A percentile compares a stretch with the other conserved stretches of the same genome.
Conservation (phyloP, 2,329 filamentous ascomycete genomes). For the Seiridium unicorne region DNA sequence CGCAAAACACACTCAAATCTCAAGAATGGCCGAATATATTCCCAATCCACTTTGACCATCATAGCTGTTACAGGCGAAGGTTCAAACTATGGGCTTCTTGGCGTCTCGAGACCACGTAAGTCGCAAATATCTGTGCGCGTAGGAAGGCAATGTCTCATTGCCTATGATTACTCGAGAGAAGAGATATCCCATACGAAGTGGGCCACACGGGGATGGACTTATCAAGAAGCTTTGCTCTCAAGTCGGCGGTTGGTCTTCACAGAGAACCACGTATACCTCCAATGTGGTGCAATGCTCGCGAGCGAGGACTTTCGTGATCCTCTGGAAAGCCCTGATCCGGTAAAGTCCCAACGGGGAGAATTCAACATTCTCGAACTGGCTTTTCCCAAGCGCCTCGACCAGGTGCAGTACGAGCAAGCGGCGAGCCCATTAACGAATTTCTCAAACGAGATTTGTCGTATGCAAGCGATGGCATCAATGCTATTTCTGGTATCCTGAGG, state of each 20-base stretch:
- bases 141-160: slow-evolving; percentile 10
- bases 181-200: slow-evolving; percentile 24
- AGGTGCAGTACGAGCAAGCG: neutral
- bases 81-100: slow-evolving; percentile 32
- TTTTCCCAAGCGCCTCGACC: neutral
- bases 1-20: slow-evolving; percentile 25
- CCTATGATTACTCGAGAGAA: slow-evolving; percentile 21
- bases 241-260: slow-evolving; percentile 36
- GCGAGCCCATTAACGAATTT: neutral
- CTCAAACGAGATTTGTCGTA: neutral
- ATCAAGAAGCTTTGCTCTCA: slow-evolving; percentile 35
- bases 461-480: neutral
- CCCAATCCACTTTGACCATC: slow-evolving; percentile 33
- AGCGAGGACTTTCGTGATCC: neutral
- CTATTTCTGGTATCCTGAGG: neutral
- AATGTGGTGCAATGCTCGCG: slow-evolving; percentile 20
- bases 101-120: slow-evolving; percentile 4
- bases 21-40: slow-evolving; percentile 36
- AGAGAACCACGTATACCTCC: slow-evolving; percentile 37
- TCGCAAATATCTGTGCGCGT: neutral
- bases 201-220: slow-evolving; percentile 37
- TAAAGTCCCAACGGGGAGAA: no score
- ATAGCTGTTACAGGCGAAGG: slow-evolving; percentile 34
- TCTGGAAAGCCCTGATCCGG: no score
- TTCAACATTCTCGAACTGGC: neutral